These are phyloP conservation scores for Pythium biforme DNA, from an alignment of 352 stramenopile genomes.

Conservation along the genomic window DNA sequence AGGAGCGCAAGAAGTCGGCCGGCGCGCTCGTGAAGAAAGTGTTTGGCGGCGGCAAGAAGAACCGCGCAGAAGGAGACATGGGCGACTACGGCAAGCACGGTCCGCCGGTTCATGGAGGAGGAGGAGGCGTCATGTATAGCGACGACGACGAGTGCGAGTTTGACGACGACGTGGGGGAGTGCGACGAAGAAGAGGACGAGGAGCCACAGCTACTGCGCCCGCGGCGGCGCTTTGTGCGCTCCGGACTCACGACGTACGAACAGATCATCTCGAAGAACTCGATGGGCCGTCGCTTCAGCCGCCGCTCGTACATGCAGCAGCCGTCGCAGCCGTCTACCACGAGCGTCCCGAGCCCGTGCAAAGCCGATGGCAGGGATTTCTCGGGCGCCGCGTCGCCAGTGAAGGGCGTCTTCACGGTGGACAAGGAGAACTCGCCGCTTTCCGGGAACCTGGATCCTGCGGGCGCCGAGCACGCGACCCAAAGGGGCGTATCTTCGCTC, in stretches of 20 bases:
- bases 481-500: slow-evolving; percentile 23
- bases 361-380: not conserved
- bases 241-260: slow-evolving; percentile 31
- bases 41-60: slow-evolving; percentile 19
- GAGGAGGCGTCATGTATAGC: slow-evolving; percentile 22
- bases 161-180: slow-evolving; percentile 5
- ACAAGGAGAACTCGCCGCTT: slow-evolving; percentile 15
- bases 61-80: not conserved
- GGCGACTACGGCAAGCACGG: slow-evolving; percentile 8
- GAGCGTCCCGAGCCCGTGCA: slow-evolving; percentile 1
- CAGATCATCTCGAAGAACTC: slow-evolving; percentile 32
- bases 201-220: slow-evolving; percentile 17
- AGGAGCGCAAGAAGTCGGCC: slow-evolving; percentile 2
- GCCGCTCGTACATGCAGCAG: slow-evolving; percentile 17
- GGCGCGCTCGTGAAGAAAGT: slow-evolving; percentile 19
- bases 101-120: not conserved
- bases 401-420: not conserved
- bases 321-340: not conserved
- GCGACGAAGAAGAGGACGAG: slow-evolving; percentile 14
- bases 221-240: slow-evolving; percentile 29
- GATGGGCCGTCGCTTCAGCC: slow-evolving; percentile 26
- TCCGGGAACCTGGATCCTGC: not conserved
- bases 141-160: slow-evolving; percentile 24
- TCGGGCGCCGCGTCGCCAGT: not conserved
- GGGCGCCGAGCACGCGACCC: not conserved